Base-by-base conservation (phyloP, 176 grass and related monocot genomes). In the Pontederia paniculata region DNA sequence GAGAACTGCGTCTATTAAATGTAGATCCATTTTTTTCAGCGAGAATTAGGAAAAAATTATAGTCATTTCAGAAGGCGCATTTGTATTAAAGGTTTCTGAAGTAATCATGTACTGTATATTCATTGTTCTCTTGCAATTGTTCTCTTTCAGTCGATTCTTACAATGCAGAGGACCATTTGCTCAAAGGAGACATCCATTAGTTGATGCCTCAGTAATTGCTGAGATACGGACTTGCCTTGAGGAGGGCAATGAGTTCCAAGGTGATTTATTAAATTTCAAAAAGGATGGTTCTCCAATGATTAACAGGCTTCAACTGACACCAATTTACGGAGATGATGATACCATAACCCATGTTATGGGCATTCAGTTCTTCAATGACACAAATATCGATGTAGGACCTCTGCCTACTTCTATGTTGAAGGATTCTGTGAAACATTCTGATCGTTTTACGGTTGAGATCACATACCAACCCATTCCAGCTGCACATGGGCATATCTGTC, bases 161-260 rank as follows among this genome's bases (percentile, higher is more conserved):
- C 88, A 94, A 64, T 88, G 83, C 48, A 80, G 88, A 84, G 88
- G 88, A 2, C 88, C 88, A 28, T 94, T 88, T 70, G 88, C 88
- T 66, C 80, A 84, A 58, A 77, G 88, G 62, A 79, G 83, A 45
- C 88, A 94, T 58, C 83, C 83, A 0, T 67, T 94, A 73, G 88
- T 94, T 42, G 79, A 88, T 73, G 77, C 80, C 20, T 42, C 67
- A 14, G 58, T 94, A 45, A 77, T 88, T 67, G 76, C 77, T 28
- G 80, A 81, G 66, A 94, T 94, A 50, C 67, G 60, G 23, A 77
- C 50, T 62, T 94, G 83, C 21, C 49, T 84, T 62, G 88, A 94
- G 61, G 79, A 78, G 0, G 88, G 83, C 20, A 74, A 63, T 17
- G 83, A 94, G 23, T 94, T 94, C 77, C 77, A 42, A 10, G 88